Percentiles rank a stretch among this genome's conserved stretches.
Evolutionary conservation across 2,329 filamentous ascomycete genomes (phyloP).

Genomic region (Hypoxylon sp.): DNA sequence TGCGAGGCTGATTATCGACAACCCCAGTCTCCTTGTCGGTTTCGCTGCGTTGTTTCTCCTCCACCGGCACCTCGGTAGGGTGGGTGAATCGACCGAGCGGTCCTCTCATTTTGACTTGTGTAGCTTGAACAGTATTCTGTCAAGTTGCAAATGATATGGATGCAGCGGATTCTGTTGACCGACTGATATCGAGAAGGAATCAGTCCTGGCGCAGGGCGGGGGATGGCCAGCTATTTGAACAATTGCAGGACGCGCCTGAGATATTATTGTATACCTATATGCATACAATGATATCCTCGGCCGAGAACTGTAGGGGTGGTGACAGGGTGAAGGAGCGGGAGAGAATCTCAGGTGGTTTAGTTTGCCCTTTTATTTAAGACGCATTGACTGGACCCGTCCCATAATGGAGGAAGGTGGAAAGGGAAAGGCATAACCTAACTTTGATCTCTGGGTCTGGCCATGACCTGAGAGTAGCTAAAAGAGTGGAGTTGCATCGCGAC

Average conservation of each 20-base stretch:
- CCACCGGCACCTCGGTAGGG: slow-evolving; percentile 50
- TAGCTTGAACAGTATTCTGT: slow-evolving; percentile 2
- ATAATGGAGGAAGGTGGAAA: slow-evolving; percentile 11
- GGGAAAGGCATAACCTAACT: slow-evolving; percentile 14
- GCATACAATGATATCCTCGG: slow-evolving; percentile 30
- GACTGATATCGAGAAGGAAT: neutral
- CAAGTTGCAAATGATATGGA: slow-evolving; percentile 2
- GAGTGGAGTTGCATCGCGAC: slow-evolving; percentile 26
- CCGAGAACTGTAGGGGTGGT: slow-evolving; percentile 23
- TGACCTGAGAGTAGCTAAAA: slow-evolving; percentile 23
- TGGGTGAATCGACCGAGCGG: slow-evolving; percentile 36
- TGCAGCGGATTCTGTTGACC: neutral
- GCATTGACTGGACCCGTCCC: slow-evolving; percentile 5
- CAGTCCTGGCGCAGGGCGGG: neutral
- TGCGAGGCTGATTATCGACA: slow-evolving; percentile 40
- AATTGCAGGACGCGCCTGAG: slow-evolving; percentile 18
- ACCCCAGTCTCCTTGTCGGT: slow-evolving; percentile 50
- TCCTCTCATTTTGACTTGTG: slow-evolving; percentile 45
- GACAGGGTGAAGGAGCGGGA: slow-evolving; percentile 7
- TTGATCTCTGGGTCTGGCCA: slow-evolving; percentile 37
- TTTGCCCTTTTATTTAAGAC: slow-evolving; percentile 32
- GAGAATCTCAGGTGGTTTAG: slow-evolving; percentile 10
- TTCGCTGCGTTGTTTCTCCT: slow-evolving; percentile 40
- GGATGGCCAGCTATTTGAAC: slow-evolving; percentile 6
- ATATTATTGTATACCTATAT: slow-evolving; percentile 20